Evolutionary conservation across 768 basidiomycete species (phyloP).

Genomic region (Rhodotorula toruloides): DNA sequence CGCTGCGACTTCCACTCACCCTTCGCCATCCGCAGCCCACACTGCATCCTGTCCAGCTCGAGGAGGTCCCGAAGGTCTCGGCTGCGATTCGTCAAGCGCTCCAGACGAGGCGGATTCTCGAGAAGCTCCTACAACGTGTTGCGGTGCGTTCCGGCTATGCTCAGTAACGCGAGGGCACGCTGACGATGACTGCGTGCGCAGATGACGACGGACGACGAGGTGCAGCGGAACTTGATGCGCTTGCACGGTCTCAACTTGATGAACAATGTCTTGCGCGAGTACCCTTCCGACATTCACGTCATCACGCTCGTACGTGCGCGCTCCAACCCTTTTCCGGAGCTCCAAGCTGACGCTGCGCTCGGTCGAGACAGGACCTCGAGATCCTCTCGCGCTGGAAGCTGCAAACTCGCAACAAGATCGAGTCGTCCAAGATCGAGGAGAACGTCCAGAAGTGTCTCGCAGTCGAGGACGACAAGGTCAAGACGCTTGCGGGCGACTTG

Average conservation of each 20-base stretch:
- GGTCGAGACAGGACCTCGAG: conserved; percentile 46
- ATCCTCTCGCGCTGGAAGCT: conserved; percentile 63
- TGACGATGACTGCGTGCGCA: conserved; percentile 44
- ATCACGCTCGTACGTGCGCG: conserved; percentile 58
- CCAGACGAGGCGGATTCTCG: conserved; percentile 69
- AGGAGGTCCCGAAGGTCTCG: conserved; percentile 84
- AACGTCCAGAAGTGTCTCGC: conserved; percentile 16
- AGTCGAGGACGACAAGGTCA: conserved; percentile 40
- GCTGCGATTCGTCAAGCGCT: conserved; percentile 81
- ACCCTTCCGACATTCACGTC: conserved; percentile 64
- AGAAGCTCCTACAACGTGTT: conserved; percentile 79
- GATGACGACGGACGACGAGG: conserved; percentile 77
- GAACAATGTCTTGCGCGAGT: conserved; percentile 78
- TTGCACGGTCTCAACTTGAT: conserved; percentile 89
- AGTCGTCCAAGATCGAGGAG: conserved; percentile 65
- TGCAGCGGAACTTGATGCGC: conserved; percentile 78
- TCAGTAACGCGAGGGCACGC: background rate
- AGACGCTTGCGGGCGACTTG: conserved; percentile 62
- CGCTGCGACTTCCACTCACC: conserved; percentile 52
- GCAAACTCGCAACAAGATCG: conserved; percentile 81
- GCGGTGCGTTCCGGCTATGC: conserved; percentile 52
- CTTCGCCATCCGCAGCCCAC: conserved; percentile 56
- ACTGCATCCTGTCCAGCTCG: conserved; percentile 65
- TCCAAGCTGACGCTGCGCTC: conserved; percentile 31
- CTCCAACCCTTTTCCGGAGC: conserved; percentile 47